Evolutionary conservation across 176 grass and related monocot species (phyloP).

Genomic region (Dendrocalamus sinicus): DNA sequence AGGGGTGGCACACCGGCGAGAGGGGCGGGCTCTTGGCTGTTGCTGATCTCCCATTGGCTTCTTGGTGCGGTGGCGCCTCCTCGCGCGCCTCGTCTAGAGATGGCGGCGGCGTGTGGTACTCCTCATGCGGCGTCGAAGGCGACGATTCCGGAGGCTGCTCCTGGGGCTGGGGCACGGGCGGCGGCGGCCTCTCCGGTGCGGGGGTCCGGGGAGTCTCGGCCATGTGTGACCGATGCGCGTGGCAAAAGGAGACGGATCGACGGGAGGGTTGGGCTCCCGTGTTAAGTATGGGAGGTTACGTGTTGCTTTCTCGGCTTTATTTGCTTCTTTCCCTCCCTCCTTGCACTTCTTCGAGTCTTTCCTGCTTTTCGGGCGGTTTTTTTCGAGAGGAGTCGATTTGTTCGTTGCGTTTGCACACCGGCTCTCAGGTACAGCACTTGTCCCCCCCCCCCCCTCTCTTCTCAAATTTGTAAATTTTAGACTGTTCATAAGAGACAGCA

Average conservation of each 20-base stretch:
- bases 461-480: too few species aligned
- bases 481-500: too few species aligned
- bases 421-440: background rate
- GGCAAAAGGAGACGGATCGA: background rate
- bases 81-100: constrained; percentile 50
- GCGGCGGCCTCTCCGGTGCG: constrained; percentile 49
- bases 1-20: constrained; percentile 41
- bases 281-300: constrained; percentile 47
- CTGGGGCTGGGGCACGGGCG: constrained; percentile 30
- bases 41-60: background rate
- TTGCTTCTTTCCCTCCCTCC: constrained; percentile 30
- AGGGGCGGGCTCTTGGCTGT: constrained; percentile 48
- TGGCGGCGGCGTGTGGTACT: constrained; percentile 51
- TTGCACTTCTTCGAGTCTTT: background rate
- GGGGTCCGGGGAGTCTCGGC: constrained; percentile 36
- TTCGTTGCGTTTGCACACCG: background rate
- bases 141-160: constrained; percentile 23
- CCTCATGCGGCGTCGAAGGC: constrained; percentile 43
- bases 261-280: constrained; percentile 18
- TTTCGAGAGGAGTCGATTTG: background rate
- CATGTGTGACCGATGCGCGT: constrained; percentile 21
- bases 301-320: constrained; percentile 33
- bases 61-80: constrained; percentile 29
- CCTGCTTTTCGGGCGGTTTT: background rate
- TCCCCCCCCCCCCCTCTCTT: background rate